phyloP scores from a whole-genome alignment of 208 protist species.

The Plasmodiophora brassicae region DNA sequence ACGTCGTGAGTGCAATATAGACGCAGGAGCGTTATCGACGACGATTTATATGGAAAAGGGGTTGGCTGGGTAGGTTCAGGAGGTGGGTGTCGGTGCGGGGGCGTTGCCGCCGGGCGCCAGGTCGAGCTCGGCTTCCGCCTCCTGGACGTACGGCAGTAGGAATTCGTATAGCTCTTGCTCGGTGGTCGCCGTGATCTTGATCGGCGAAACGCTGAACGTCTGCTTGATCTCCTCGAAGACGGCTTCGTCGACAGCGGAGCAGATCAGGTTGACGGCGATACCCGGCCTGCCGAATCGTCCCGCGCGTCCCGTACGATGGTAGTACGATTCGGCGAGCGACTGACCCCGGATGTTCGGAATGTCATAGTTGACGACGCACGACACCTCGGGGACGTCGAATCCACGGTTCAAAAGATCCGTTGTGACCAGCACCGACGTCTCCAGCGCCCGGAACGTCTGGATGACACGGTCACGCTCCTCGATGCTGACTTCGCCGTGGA shows the following conservation, averaged over 20 bases:
- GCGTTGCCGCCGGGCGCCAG: not conserved
- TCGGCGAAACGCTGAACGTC: not conserved
- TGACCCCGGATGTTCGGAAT: not conserved
- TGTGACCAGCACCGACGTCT: not conserved
- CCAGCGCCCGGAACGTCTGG: not conserved
- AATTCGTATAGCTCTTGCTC: slow-evolving; percentile 8
- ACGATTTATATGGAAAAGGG: too few species aligned
- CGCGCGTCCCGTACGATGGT: not conserved
- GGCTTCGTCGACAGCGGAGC: not conserved
- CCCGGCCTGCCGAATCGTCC: slow-evolving; percentile 20
- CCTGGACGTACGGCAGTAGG: not conserved
- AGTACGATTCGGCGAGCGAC: not conserved
- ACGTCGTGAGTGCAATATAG: too few species aligned
- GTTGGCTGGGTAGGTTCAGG: too few species aligned
- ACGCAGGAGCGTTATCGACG: too few species aligned
- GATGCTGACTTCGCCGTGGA: slow-evolving; percentile 13
- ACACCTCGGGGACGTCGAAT: slow-evolving; percentile 17
- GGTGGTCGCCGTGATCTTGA: not conserved
- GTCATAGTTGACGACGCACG: slow-evolving; percentile 19
- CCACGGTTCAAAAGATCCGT: slow-evolving; percentile 20
- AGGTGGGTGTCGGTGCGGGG: too few species aligned
- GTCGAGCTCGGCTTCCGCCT: not conserved
- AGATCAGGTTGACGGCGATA: slow-evolving; percentile 28
- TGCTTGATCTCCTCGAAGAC: not conserved
- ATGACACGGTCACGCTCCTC: not conserved